Evolutionary conservation across 208 protist species (phyloP).

Genomic region (Tritrichomonas musculus): DNA sequence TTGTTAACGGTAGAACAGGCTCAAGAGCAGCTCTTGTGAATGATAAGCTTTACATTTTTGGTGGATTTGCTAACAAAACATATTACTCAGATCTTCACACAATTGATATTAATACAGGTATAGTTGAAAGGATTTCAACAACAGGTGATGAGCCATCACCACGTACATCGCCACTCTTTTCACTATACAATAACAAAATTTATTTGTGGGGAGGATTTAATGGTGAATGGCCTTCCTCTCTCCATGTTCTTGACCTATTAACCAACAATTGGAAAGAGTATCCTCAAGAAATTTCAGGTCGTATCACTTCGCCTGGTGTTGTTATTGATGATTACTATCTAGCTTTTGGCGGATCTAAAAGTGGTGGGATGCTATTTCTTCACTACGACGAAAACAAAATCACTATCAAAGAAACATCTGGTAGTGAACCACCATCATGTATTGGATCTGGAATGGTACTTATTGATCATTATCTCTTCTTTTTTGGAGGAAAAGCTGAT

Average conservation of each 20-base stretch:
- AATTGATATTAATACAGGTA: background rate
- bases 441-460: background rate
- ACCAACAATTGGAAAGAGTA: background rate
- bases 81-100: constrained; percentile 3
- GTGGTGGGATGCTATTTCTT: background rate
- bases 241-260: background rate
- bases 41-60: background rate
- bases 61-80: background rate
- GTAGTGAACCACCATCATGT: background rate
- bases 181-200: background rate
- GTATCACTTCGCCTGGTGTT: background rate
- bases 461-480: background rate
- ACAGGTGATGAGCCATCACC: background rate
- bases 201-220: constrained; percentile 9
- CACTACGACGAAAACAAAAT: background rate
- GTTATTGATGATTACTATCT: background rate
- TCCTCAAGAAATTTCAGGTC: background rate
- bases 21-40: background rate
- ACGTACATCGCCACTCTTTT: background rate
- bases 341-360: background rate
- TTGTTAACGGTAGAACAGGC: background rate
- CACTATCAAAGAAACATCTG: background rate
- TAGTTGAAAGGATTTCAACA: background rate
- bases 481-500: background rate
- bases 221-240: background rate